A percentile compares a stretch with the other conserved stretches of the same genome.
phyloP scores from a whole-genome alignment of 2,329 filamentous ascomycete species.

The Sporothrix globosa region DNA sequence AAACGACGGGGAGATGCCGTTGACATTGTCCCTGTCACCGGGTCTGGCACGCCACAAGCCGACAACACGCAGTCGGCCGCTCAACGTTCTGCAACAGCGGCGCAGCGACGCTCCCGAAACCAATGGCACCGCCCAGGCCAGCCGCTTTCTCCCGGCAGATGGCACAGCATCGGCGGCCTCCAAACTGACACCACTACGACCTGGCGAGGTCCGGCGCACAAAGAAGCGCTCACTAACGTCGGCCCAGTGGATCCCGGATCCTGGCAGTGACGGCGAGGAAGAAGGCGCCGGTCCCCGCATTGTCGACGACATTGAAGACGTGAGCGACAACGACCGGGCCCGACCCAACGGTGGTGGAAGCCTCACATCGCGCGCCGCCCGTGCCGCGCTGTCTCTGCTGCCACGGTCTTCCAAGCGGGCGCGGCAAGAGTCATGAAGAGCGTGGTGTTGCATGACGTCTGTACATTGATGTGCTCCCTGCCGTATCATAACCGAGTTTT shows the following conservation, averaged over 20 bases:
- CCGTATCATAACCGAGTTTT: neutral
- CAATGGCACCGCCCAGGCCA: neutral
- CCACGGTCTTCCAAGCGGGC: conserved; percentile 26
- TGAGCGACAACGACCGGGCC: conserved; percentile 19
- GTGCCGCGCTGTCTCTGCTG: conserved; percentile 3
- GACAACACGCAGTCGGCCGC: conserved; percentile 16
- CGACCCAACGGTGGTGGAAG: neutral
- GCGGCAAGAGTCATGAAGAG: conserved; percentile 1
- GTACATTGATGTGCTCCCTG: neutral
- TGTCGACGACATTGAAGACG: conserved; percentile 33
- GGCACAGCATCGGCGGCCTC: neutral
- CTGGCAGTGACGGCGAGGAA: neutral
- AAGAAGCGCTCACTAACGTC: conserved; percentile 30
- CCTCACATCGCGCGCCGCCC: neutral
- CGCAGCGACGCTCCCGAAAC: neutral
- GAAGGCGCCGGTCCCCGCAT: neutral
- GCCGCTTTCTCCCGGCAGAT: neutral
- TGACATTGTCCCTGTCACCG: conserved; percentile 31
- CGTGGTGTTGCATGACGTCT: neutral
- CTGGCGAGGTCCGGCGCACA: conserved; percentile 19
- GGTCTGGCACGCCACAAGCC: conserved; percentile 22
- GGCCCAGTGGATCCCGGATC: conserved; percentile 21
- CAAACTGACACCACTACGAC: neutral
- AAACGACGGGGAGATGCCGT: neutral
- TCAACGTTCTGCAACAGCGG: neutral